Conservation (phyloP, 2,329 filamentous ascomycete genomes). For the Metarhizium humberi region DNA sequence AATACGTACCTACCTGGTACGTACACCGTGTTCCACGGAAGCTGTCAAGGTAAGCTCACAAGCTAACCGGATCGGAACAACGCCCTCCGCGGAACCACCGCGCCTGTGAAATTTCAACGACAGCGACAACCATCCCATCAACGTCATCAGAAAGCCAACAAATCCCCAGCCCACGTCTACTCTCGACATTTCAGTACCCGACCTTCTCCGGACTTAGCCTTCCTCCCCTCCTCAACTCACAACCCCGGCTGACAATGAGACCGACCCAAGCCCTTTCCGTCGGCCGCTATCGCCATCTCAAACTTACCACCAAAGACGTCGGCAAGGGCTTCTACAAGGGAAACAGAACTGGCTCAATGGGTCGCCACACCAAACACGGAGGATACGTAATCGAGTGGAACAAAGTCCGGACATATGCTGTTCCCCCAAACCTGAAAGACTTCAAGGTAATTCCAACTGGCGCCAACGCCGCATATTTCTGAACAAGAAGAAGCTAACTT, state of each 20-base stretch:
- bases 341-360: slow-evolving; percentile 80
- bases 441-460: slow-evolving; percentile 55
- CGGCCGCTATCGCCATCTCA: slow-evolving; percentile 62
- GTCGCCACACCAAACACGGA: slow-evolving; percentile 73
- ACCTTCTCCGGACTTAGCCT: not conserved
- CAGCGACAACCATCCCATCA: not conserved
- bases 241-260: slow-evolving; percentile 41
- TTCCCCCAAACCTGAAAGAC: slow-evolving; percentile 53
- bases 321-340: slow-evolving; percentile 97
- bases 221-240: not conserved
- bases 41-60: no score
- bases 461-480: not conserved
- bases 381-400: slow-evolving; percentile 75
- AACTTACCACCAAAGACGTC: slow-evolving; percentile 86
- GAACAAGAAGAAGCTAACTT: slow-evolving; percentile 9
- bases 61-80: slow-evolving; percentile 21
- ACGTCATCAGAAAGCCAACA: not conserved
- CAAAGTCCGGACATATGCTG: slow-evolving; percentile 86
- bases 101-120: slow-evolving; percentile 10
- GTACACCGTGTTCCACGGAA: no score
- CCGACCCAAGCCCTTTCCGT: slow-evolving; percentile 58
- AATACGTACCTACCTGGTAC: no score
- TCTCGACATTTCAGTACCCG: not conserved
- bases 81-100: slow-evolving; percentile 9
- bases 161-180: not conserved